Percentiles rank a stretch among this genome's conserved stretches.
Evolutionary conservation across 768 basidiomycete species (phyloP).

Genomic region (Suillus sp.): DNA sequence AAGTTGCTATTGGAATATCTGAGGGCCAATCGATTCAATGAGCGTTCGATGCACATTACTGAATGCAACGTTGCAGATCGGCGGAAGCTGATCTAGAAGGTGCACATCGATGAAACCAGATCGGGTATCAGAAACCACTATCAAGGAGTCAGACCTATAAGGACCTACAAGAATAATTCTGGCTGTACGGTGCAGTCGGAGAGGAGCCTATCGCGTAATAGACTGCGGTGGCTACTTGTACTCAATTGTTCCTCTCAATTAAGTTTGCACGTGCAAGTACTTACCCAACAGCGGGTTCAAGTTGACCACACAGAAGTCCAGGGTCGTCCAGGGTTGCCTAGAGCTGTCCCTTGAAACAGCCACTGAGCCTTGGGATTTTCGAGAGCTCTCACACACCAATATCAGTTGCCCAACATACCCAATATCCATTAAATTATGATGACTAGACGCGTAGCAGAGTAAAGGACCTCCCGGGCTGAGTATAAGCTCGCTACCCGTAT

Average conservation of each 20-base stretch:
- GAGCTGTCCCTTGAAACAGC: neutral
- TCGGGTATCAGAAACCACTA: neutral
- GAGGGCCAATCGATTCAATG: neutral
- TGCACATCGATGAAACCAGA: neutral
- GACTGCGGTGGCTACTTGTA: neutral
- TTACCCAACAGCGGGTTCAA: slow-evolving; percentile 1
- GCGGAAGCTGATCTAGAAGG: slow-evolving; percentile 1
- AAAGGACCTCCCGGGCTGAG: slow-evolving; percentile 17
- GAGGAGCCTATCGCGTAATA: neutral
- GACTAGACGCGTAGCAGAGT: slow-evolving; percentile 17
- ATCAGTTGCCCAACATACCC: slow-evolving; percentile 32
- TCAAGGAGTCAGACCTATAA: neutral
- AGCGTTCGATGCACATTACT: neutral
- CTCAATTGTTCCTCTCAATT: neutral
- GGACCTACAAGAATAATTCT: neutral
- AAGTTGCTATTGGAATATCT: neutral
- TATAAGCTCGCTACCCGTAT: slow-evolving; percentile 21
- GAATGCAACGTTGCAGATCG: slow-evolving; percentile 7
- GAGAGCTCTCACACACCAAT: slow-evolving; percentile 1
- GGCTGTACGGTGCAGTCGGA: neutral
- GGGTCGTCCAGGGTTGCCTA: neutral
- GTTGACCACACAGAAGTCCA: neutral
- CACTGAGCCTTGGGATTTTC: neutral
- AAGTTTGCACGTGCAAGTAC: neutral
- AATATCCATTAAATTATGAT: slow-evolving; percentile 38